phyloP scores from a whole-genome alignment of 2,329 filamentous ascomycete genomes.

The Magnaporthiopsis poae region DNA sequence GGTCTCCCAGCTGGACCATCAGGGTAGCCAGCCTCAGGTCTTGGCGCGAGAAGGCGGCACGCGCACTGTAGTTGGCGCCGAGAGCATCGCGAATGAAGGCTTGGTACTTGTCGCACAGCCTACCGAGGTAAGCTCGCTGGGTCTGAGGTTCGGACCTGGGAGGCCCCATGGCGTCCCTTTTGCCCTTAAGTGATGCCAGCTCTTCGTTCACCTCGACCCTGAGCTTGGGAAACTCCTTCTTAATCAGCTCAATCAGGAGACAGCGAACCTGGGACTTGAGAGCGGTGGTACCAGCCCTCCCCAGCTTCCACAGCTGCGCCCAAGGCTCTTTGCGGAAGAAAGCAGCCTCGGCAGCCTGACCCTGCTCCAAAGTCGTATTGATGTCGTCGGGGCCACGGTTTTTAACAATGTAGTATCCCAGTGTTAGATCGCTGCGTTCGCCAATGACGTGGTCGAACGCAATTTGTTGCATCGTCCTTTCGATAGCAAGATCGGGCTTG shows the following conservation, averaged over 20 bases:
- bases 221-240: slow-evolving; percentile 27
- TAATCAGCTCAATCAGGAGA: slow-evolving; percentile 32
- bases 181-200: slow-evolving; percentile 5
- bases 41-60: too few relatives aligned
- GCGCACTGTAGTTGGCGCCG: slow-evolving; percentile 26
- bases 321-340: slow-evolving; percentile 31
- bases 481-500: slow-evolving; percentile 47
- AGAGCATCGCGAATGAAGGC: slow-evolving; percentile 21
- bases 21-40: slow-evolving; percentile 26
- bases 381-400: slow-evolving; percentile 36
- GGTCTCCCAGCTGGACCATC: slow-evolving; percentile 28
- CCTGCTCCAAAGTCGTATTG: slow-evolving; percentile 21
- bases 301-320: slow-evolving; percentile 19
- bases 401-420: slow-evolving; percentile 40
- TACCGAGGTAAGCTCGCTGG: slow-evolving; percentile 26
- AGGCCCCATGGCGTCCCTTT: slow-evolving; percentile 19
- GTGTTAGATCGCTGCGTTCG: slow-evolving; percentile 28
- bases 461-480: slow-evolving; percentile 27
- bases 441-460: slow-evolving; percentile 33
- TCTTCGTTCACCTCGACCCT: slow-evolving; percentile 21
- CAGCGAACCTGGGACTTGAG: slow-evolving; percentile 26
- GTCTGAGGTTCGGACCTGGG: slow-evolving; percentile 18
- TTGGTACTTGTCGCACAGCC: slow-evolving; percentile 21
- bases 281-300: slow-evolving; percentile 24
- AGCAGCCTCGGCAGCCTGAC: slow-evolving; percentile 22